A percentile compares a stretch with the other conserved stretches of the same genome.
Evolutionary conservation across 352 stramenopile genomes (phyloP).

Genomic region (Globisporangium yorkense): DNA sequence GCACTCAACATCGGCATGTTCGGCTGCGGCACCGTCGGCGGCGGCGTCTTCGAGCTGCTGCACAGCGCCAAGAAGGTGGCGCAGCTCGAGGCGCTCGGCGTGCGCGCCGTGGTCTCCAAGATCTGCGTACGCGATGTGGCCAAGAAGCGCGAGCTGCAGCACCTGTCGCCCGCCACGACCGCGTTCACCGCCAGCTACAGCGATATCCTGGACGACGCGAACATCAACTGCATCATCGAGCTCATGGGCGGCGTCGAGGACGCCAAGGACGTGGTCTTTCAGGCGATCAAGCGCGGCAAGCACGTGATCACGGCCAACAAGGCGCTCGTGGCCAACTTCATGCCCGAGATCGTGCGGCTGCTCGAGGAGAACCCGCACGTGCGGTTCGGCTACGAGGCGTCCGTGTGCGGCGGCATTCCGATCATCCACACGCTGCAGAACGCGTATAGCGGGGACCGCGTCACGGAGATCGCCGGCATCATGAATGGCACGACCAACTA

Average conservation of each 20-base stretch:
- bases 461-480: constrained; percentile 93
- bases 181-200: constrained; percentile 63
- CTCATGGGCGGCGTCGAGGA: constrained; percentile 94
- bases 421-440: constrained; percentile 95
- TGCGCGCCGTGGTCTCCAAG: constrained; percentile 77
- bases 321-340: constrained; percentile 92
- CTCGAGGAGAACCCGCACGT: constrained; percentile 72
- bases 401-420: constrained; percentile 95
- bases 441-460: constrained; percentile 89
- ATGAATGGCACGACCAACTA: constrained; percentile 99
- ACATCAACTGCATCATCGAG: constrained; percentile 95
- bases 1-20: constrained; percentile 84
- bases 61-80: constrained; percentile 49
- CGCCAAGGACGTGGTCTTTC: constrained; percentile 92
- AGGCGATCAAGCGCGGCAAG: constrained; percentile 87
- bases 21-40: constrained; percentile 85
- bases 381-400: constrained; percentile 93
- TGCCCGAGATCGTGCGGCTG: constrained; percentile 88
- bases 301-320: constrained; percentile 98
- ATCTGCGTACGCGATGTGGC: constrained; percentile 81
- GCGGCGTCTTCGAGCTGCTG: constrained; percentile 85
- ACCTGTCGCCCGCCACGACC: constrained; percentile 38
- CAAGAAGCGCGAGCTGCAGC: constrained; percentile 66
- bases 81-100: constrained; percentile 51
- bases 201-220: constrained; percentile 89